Conservation (phyloP, 1,139 yeast species). For the Protomyces macrosporus region DNA sequence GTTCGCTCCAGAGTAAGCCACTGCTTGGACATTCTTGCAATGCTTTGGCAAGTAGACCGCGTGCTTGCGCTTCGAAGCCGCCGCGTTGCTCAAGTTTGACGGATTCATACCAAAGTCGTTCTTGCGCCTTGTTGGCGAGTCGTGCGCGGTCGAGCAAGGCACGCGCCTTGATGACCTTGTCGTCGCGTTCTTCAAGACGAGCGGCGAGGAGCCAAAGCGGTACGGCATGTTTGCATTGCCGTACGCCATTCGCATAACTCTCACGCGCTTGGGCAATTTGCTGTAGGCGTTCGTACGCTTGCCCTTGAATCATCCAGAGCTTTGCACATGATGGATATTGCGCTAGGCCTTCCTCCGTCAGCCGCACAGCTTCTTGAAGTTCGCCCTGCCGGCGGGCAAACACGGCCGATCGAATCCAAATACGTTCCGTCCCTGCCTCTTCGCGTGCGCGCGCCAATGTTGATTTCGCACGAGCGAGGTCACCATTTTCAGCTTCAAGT, state of each 20-base stretch:
- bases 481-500: conserved; percentile 48
- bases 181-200: conserved; percentile 44
- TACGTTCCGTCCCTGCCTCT: conserved; percentile 43
- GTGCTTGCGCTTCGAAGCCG: conserved; percentile 51
- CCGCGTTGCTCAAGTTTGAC: conserved; percentile 54
- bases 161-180: conserved; percentile 56
- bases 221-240: conserved; percentile 44
- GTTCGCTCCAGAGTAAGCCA: conserved; percentile 59
- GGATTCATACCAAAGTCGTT: conserved; percentile 54
- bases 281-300: conserved; percentile 43
- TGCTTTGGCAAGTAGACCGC: conserved; percentile 55
- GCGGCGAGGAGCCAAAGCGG: conserved; percentile 58
- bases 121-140: conserved; percentile 48
- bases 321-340: conserved; percentile 48
- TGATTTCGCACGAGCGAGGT: conserved; percentile 44
- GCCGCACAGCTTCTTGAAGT: conserved; percentile 40
- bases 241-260: conserved; percentile 49
- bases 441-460: conserved; percentile 46
- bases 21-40: conserved; percentile 56
- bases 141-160: conserved; percentile 68
- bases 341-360: conserved; percentile 46
- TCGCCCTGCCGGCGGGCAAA: conserved; percentile 46
- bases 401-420: conserved; percentile 62
- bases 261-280: conserved; percentile 47
- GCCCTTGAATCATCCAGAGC: conserved; percentile 57